Evolutionary conservation across 2,329 filamentous ascomycete species (phyloP).

Genomic region (Fusarium pilosicola): DNA sequence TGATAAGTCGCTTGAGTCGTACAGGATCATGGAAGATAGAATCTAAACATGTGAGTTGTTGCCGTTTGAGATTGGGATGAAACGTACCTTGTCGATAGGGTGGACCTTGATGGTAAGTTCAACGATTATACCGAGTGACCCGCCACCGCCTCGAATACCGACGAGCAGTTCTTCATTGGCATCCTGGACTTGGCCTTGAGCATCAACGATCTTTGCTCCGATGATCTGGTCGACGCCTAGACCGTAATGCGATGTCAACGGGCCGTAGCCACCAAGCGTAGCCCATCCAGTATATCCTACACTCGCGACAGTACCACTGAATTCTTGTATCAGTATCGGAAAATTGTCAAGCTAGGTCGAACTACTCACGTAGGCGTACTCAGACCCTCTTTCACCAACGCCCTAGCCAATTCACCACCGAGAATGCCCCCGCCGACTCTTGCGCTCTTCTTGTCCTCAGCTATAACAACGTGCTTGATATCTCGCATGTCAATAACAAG

Average conservation of each 20-base stretch:
- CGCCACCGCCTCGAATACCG: constrained; percentile 15
- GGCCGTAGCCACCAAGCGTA: constrained; percentile 14
- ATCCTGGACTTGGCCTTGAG: background rate
- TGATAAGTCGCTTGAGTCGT: background rate
- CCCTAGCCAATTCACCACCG: fast-evolving
- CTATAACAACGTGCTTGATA: background rate
- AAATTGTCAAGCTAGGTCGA: fast-evolving
- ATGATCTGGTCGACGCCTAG: constrained; percentile 21
- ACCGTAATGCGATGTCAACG: background rate
- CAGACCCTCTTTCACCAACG: background rate
- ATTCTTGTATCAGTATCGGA: fast-evolving
- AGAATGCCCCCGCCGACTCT: constrained; percentile 11
- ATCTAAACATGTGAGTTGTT: background rate
- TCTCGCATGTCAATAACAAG: constrained; percentile 32
- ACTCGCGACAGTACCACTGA: background rate
- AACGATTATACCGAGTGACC: constrained; percentile 3
- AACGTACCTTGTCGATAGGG: background rate
- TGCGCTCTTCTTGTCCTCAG: background rate
- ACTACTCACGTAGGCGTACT: background rate
- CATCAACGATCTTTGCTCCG: background rate
- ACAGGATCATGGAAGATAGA: background rate
- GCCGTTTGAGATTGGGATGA: fast-evolving
- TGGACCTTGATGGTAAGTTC: constrained; percentile 5
- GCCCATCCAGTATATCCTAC: constrained; percentile 30
- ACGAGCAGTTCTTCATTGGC: constrained; percentile 3